Base-by-base conservation (phyloP, 768 basidiomycete species). In the Lepiota venenata region DNA sequence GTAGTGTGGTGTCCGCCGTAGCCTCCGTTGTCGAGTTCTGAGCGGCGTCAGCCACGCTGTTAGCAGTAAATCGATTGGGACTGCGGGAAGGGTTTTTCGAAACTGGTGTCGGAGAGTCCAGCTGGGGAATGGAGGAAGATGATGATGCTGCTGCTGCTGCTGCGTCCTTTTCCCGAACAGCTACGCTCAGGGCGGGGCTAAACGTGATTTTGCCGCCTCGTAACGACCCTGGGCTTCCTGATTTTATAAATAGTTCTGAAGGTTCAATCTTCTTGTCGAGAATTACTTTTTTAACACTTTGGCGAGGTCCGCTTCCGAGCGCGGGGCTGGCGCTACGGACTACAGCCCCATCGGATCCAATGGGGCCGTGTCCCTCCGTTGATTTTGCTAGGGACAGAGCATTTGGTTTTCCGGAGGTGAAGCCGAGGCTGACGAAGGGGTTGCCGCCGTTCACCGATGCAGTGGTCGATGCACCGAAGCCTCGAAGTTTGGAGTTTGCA, bases 261-360 rank as follows among this genome's bases (percentile, higher is more conserved):
- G 89, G 79, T 48, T 90, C 87, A 14, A 91, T 74, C 65, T 87
- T 92, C 70, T 90, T 93, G 64, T 93, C 89, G 57, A 97, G 66
- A 36, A 93, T 85, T 55, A 98, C 79, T 65, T 96, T 96, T 76
- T 98, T 98, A 55, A 96, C 91, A 64, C 92, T 96, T 55, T 87
- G 83, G 51, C 86, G 76, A 55, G 71, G 76, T 40, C 82, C 88
- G 61, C 80, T 87, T 5, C 89, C 88, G 46, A 91, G 68, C 3
- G 83, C 74, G 1, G 86, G 84, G 58, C 82, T 85, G 9, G 79
- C 71, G 52, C 80, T 81, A 25, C 79, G 78, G 41, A 75, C 78
- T 53, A 87, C 56, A 61, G 90, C 82, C 0, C 77, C 73, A 56
- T 93, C 90, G 3, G 88, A 77, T 1, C 70, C 69, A 11, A 69